Evolutionary conservation across 2,329 filamentous ascomycete species (phyloP), one percentile per base, ranked within the genome.

Genomic region (Fusarium devonianum): DNA sequence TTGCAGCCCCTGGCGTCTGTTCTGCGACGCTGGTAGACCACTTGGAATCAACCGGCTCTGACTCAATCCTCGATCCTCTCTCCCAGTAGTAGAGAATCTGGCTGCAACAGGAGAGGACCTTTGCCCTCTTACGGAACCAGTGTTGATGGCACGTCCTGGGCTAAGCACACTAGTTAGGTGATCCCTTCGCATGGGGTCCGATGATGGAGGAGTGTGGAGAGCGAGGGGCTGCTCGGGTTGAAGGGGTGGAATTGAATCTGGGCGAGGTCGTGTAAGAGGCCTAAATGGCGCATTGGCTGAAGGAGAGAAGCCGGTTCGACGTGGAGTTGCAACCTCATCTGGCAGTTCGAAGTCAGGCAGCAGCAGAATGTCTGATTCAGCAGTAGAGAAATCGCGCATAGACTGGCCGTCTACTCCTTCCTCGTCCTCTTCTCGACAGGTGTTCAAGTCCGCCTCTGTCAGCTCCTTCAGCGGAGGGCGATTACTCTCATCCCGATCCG

Each of bases 141-240:
- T 37, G 16, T 39, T 36, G 28, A 30, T 32, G 21, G 36, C 35
- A 22, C 8, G 18, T 19, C 32, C 18, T 13, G 25, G 25, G 10
- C 28, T 37, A 34, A 14, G 39, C 16, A 35, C 26, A 19, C 41
- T 40, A 6, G 42, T 38, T 10, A 19, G 25, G 17, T 52, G 39
- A 17, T 51, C 53, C 12, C 23, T 17, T 28, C 46, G 46, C 10
- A 39, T 36, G n/a, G 52, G 55, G 17, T 60, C 53, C 12, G 66
- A 66, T 2, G 62, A 56, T 10, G 67, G 66, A 25, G 67, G 65
- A 11, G 66, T 69, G 38, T 51, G 58, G 26, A 64, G 34, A 18
- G 44, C 41, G 17, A 14, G 12, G 14, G 42, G 38, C 14, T 29
- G 35, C 11, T 30, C 36, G 9, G 13, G 8, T 13, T 32, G 50